Percentiles rank a stretch among this genome's conserved stretches.
These are phyloP conservation scores for Sarcomyxa edulis DNA, from an alignment of 768 basidiomycete species.

Conservation along the genomic window DNA sequence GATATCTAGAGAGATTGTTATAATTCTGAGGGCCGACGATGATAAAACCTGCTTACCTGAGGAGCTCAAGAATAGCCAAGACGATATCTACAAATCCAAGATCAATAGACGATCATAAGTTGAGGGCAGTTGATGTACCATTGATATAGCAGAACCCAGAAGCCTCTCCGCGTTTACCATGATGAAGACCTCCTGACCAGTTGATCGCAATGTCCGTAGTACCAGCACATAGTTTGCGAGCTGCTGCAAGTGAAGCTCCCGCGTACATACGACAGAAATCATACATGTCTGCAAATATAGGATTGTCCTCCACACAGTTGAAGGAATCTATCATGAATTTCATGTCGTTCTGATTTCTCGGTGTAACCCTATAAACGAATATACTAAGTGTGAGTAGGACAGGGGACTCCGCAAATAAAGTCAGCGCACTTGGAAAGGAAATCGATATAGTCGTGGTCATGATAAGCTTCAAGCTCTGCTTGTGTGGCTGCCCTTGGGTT, in stretches of 20 bases:
- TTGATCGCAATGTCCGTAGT: constrained; percentile 96
- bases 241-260: constrained; percentile 87
- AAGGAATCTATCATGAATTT: constrained; percentile 75
- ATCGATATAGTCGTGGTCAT: constrained; percentile 93
- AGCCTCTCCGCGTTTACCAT: constrained; percentile 96
- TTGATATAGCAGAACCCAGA: constrained; percentile 99
- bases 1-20: constrained; percentile 52
- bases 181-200: constrained; percentile 98
- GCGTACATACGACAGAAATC: constrained; percentile 94
- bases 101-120: too few relatives aligned
- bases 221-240: constrained; percentile 79
- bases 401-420: neutral
- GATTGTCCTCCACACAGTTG: constrained; percentile 97
- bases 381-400: constrained; percentile 1
- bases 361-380: constrained; percentile 63
- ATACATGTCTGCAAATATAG: constrained; percentile 92
- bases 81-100: too few relatives aligned
- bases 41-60: constrained; percentile 47
- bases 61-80: constrained; percentile 85
- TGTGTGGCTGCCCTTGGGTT: constrained; percentile 85
- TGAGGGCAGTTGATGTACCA: too few relatives aligned
- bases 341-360: constrained; percentile 65
- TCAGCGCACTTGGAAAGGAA: constrained; percentile 78
- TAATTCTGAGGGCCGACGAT: too few relatives aligned
- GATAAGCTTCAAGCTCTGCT: constrained; percentile 85